Conservation (phyloP, 768 basidiomycete species). For the Hericium erinaceus region DNA sequence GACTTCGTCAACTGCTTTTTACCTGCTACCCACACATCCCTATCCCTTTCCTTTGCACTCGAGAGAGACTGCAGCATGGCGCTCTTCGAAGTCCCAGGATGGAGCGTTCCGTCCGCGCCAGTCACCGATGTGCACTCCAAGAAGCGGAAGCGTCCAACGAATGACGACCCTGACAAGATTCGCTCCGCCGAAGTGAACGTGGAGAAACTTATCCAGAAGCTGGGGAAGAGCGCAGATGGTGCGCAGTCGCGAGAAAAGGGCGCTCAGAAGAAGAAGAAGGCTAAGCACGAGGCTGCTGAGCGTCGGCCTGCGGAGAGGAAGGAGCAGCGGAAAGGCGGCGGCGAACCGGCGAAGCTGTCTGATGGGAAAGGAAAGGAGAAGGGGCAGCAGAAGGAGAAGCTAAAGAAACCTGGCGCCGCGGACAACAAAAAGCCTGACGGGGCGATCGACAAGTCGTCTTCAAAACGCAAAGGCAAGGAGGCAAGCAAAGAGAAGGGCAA, state of each 20-base stretch:
- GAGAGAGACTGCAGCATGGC: slow-evolving; percentile 23
- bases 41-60: no score
- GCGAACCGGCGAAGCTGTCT: background rate
- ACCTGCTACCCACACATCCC: no score
- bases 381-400: background rate
- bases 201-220: slow-evolving; percentile 49
- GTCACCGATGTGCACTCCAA: slow-evolving; percentile 14
- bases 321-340: slow-evolving; percentile 2
- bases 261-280: background rate
- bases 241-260: no score
- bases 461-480: background rate
- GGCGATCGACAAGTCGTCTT: no score
- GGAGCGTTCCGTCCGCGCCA: slow-evolving; percentile 40
- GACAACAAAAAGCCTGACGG: no score
- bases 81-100: slow-evolving; percentile 62
- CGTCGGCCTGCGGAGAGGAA: slow-evolving; percentile 1
- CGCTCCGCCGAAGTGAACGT: slow-evolving; percentile 40
- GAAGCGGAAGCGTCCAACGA: slow-evolving; percentile 44
- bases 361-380: background rate
- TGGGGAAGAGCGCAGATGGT: slow-evolving; percentile 22
- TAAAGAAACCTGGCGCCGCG: no score
- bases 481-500: background rate
- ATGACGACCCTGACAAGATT: slow-evolving; percentile 27
- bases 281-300: background rate
- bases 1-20: no score